Percentiles rank a stretch among this genome's conserved stretches.
Evolutionary conservation across 208 protist species (phyloP).

Genomic region (Histomonas meleagridis): DNA sequence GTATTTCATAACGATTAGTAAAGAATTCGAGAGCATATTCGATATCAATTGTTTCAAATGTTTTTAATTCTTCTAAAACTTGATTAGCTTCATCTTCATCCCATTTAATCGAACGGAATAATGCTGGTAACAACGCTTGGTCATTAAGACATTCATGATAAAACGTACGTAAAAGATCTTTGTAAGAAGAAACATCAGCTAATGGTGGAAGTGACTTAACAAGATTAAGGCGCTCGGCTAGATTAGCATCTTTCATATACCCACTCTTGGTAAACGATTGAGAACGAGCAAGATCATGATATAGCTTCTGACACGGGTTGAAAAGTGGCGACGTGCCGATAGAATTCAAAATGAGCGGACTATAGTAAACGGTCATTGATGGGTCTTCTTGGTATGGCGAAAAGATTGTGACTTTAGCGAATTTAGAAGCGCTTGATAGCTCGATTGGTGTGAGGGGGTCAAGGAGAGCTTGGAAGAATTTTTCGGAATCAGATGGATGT

Average conservation of each 20-base stretch:
- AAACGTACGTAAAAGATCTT: neutral
- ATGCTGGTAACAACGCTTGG: neutral
- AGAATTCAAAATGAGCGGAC: neutral
- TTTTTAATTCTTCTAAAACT: neutral
- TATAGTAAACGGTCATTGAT: neutral
- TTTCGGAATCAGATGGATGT: neutral
- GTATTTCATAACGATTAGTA: neutral
- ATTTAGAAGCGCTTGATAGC: neutral
- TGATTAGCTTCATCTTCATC: neutral
- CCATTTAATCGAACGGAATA: neutral
- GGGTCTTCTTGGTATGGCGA: neutral
- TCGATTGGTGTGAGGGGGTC: neutral
- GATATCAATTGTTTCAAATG: neutral
- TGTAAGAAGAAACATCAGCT: neutral
- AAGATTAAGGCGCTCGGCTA: neutral
- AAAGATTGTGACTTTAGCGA: neutral
- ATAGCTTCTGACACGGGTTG: neutral
- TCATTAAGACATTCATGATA: neutral
- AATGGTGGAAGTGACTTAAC: constrained; percentile 28
- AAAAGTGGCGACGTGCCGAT: too few species aligned
- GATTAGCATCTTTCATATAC: neutral
- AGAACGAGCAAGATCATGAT: constrained; percentile 7
- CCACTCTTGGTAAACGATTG: neutral
- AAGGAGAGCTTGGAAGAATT: neutral
- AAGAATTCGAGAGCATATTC: constrained; percentile 34